Conservation (phyloP, 2,329 filamentous ascomycete species). For the Niveomyces coronatus region DNA sequence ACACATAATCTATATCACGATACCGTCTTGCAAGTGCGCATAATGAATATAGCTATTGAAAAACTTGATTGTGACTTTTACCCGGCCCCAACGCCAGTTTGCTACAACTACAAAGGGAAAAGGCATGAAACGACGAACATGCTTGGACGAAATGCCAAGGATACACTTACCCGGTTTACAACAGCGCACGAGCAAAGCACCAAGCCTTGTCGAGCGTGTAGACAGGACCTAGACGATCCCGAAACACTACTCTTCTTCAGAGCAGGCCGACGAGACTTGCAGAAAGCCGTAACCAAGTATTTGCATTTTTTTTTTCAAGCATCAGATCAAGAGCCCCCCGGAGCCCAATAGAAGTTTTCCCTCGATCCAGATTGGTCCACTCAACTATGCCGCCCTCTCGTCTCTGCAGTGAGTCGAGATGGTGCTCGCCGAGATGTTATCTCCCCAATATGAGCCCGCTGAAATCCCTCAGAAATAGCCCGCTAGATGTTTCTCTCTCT, state of each 20-base stretch:
- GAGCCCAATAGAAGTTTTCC: conserved; percentile 25
- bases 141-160: neutral
- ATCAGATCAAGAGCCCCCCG: conserved; percentile 28
- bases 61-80: conserved; percentile 10
- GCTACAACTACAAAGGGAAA: conserved; percentile 7
- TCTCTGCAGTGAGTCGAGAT: conserved; percentile 3
- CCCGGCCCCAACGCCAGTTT: conserved; percentile 6
- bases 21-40: neutral
- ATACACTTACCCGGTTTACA: conserved; percentile 10
- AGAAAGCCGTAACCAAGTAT: conserved; percentile 9
- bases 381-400: conserved; percentile 11
- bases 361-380: conserved; percentile 24
- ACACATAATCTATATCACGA: neutral
- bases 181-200: conserved; percentile 4
- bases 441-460: conserved; percentile 22
- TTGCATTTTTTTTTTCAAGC: conserved; percentile 9
- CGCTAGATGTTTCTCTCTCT: conserved; percentile 19
- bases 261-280: neutral
- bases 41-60: neutral
- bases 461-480: conserved; percentile 32
- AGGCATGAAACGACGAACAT: neutral
- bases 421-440: conserved; percentile 11
- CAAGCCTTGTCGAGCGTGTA: conserved; percentile 8
- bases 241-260: neutral
- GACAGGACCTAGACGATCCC: neutral